Percentiles rank a stretch among this genome's conserved stretches.
Conservation (phyloP, 495 filamentous ascomycete species). For the Aspergillus sclerotiicarbonarius region DNA sequence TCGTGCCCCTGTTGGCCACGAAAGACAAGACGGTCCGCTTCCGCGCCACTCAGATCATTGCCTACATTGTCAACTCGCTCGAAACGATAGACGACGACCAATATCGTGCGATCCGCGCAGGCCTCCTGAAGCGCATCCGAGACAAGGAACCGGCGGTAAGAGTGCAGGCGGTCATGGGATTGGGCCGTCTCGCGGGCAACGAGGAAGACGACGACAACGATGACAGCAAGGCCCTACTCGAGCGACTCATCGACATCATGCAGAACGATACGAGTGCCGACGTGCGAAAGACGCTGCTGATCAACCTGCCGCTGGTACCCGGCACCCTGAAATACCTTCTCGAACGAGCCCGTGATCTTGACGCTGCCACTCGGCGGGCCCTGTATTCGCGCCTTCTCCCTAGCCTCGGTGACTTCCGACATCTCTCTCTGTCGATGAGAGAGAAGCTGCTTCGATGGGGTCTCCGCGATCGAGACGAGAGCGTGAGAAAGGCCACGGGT, state of each 20-base stretch:
- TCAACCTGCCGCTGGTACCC: conserved; percentile 81
- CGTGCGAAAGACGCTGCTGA: conserved; percentile 80
- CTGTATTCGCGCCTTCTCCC: conserved; percentile 88
- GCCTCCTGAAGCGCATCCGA: conserved; percentile 76
- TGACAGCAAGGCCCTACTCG: conserved; percentile 61
- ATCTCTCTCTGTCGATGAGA: conserved; percentile 90
- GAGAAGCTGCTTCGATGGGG: conserved; percentile 97
- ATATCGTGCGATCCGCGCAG: conserved; percentile 73
- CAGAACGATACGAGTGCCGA: conserved; percentile 95
- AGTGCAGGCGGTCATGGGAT: conserved; percentile 88
- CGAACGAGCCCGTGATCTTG: conserved; percentile 86
- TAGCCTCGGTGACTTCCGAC: conserved; percentile 90
- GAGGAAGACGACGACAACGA: conserved; percentile 70
- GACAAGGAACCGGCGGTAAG: conserved; percentile 92
- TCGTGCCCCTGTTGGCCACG: conserved; percentile 67
- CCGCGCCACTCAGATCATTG: conserved; percentile 82
- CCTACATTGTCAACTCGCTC: conserved; percentile 84
- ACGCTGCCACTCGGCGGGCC: conserved; percentile 75
- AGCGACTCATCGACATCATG: conserved; percentile 85
- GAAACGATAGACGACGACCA: conserved; percentile 87
- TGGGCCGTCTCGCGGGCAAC: conserved; percentile 80
- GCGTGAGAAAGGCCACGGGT: conserved; percentile 85
- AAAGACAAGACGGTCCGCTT: conserved; percentile 94
- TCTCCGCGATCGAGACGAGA: conserved; percentile 89
- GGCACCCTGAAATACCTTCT: conserved; percentile 85